phyloP scores from a whole-genome alignment of 768 basidiomycete species.

The Lyophyllum atratum region DNA sequence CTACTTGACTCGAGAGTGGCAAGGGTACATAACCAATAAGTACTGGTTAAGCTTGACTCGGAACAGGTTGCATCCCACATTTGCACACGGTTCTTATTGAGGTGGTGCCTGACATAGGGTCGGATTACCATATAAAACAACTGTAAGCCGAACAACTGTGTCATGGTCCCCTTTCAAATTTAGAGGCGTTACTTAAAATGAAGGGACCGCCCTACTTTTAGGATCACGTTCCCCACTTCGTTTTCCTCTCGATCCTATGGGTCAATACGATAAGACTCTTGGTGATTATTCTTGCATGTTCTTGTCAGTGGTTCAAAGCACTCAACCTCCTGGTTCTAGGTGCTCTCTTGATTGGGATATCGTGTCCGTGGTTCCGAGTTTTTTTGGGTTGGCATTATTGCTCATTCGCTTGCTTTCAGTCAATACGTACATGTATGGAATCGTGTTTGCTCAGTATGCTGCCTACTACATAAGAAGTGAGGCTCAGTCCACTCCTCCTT shows the following conservation, averaged over 20 bases:
- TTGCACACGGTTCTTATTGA: too few species aligned
- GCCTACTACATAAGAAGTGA: slow-evolving; percentile 15
- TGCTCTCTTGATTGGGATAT: slow-evolving; percentile 22
- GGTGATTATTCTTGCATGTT: background rate
- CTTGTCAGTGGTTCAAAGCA: background rate
- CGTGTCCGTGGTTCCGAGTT: slow-evolving; percentile 9
- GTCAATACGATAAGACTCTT: background rate
- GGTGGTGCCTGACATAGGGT: too few species aligned
- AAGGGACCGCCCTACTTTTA: too few species aligned
- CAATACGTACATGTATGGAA: slow-evolving; percentile 24
- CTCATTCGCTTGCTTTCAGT: slow-evolving; percentile 7
- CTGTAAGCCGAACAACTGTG: too few species aligned
- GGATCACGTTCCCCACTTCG: too few species aligned
- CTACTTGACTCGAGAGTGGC: too few species aligned
- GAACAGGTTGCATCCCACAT: too few species aligned
- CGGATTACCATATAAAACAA: too few species aligned
- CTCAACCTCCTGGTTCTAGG: slow-evolving; percentile 6
- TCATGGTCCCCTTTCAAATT: too few species aligned
- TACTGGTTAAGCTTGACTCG: too few species aligned
- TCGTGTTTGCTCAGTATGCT: slow-evolving; percentile 22
- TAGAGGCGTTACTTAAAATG: too few species aligned
- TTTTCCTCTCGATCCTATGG: background rate
- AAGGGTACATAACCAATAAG: too few species aligned
- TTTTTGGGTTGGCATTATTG: background rate
- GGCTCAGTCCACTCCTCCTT: background rate